A percentile compares a stretch with the other conserved stretches of the same genome.
These are phyloP conservation scores for Scheffersomyces illinoinensis DNA, from an alignment of 1,139 yeast genomes.

Conservation along the genomic window DNA sequence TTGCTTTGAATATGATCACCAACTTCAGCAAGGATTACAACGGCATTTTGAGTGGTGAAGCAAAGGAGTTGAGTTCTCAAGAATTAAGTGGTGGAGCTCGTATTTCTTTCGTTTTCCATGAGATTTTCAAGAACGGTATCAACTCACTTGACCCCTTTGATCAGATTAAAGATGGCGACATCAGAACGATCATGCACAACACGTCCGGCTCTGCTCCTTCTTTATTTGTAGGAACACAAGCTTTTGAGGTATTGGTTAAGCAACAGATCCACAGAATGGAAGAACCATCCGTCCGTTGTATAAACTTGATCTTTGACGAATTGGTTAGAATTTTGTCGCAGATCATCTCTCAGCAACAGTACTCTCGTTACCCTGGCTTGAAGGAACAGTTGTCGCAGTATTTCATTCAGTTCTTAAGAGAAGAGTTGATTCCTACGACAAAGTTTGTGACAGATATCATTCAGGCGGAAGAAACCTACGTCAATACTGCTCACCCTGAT, in stretches of 20 bases:
- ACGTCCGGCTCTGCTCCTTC: conserved; percentile 98
- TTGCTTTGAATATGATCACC: conserved; percentile 88
- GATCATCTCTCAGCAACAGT: conserved; percentile 77
- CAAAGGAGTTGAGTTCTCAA: conserved; percentile 80
- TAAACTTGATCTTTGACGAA: conserved; percentile 89
- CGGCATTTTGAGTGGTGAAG: conserved; percentile 91
- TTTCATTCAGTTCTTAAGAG: conserved; percentile 79
- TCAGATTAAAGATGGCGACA: conserved; percentile 94
- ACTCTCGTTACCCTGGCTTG: conserved; percentile 84
- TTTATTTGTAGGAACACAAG: conserved; percentile 94
- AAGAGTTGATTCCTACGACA: conserved; percentile 80
- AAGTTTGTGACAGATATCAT: conserved; percentile 82
- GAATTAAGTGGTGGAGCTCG: conserved; percentile 98
- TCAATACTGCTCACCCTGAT: conserved; percentile 97
- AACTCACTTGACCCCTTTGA: conserved; percentile 95
- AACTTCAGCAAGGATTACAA: conserved; percentile 90
- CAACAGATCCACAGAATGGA: conserved; percentile 95
- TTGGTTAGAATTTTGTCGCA: conserved; percentile 87
- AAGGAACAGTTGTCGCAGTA: conserved; percentile 82
- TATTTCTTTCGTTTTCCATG: conserved; percentile 96
- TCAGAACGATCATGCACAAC: conserved; percentile 96
- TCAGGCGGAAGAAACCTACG: conserved; percentile 84
- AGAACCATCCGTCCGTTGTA: conserved; percentile 90
- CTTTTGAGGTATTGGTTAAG: conserved; percentile 93
- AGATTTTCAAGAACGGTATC: conserved; percentile 90